Percentiles rank a stretch among this genome's conserved stretches.
Conservation (phyloP, 2,329 filamentous ascomycete genomes). For the Penicillium decumbens region DNA sequence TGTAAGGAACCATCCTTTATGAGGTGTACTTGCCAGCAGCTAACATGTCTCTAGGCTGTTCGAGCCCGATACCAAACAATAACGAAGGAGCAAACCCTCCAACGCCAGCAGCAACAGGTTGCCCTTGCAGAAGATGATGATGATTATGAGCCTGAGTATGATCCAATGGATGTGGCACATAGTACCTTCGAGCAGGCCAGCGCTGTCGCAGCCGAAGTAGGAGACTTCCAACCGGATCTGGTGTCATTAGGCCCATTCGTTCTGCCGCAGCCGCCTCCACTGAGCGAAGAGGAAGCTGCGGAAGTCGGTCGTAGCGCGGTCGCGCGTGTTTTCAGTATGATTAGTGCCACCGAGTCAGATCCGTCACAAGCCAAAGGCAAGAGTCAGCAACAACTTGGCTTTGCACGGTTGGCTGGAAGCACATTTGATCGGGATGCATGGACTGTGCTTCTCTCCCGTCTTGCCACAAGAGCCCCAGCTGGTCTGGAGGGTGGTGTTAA, state of each 20-base stretch:
- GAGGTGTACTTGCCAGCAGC: not conserved
- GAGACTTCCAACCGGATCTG: slow-evolving; percentile 59
- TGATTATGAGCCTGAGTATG: slow-evolving; percentile 87
- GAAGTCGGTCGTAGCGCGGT: slow-evolving; percentile 71
- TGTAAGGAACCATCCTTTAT: slow-evolving; percentile 41
- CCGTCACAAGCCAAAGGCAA: slow-evolving; percentile 49
- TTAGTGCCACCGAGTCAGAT: slow-evolving; percentile 67
- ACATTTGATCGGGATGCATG: slow-evolving; percentile 83
- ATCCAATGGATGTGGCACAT: slow-evolving; percentile 56
- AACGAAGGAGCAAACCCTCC: slow-evolving; percentile 34
- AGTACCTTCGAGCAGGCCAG: slow-evolving; percentile 48
- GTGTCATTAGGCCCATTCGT: slow-evolving; percentile 69
- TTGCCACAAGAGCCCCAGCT: slow-evolving; percentile 73
- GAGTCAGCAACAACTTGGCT: slow-evolving; percentile 59
- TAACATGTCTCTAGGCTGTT: slow-evolving; percentile 32
- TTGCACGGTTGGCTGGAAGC: slow-evolving; percentile 78
- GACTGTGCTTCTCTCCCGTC: slow-evolving; percentile 78
- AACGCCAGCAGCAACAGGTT: slow-evolving; percentile 29
- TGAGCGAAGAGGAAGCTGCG: slow-evolving; percentile 67
- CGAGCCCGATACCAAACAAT: slow-evolving; percentile 38
- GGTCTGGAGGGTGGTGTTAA: slow-evolving; percentile 57
- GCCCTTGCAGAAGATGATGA: slow-evolving; percentile 66
- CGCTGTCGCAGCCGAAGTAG: slow-evolving; percentile 72
- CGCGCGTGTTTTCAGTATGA: slow-evolving; percentile 70
- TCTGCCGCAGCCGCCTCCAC: slow-evolving; percentile 68